These are phyloP conservation scores for Circinella umbellata DNA, from an alignment of 371 early-diverging fungal genomes.

Conservation along the genomic window DNA sequence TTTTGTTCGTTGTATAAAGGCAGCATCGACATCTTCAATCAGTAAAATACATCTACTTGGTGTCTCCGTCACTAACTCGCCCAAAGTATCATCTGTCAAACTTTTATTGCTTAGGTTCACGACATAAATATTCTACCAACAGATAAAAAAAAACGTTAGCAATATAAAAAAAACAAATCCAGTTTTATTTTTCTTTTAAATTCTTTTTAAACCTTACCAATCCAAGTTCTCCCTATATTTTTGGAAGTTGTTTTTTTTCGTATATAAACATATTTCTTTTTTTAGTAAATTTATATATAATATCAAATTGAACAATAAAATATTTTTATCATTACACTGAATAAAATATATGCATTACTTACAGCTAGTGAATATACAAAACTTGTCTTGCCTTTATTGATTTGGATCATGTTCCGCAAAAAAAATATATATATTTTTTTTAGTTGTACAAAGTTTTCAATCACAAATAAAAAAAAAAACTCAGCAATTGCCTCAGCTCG, in stretches of 20 bases:
- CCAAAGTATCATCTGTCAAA: constrained; percentile 90
- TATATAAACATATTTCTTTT: too few relatives aligned
- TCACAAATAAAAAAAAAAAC: too few relatives aligned
- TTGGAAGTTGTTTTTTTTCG: too few relatives aligned
- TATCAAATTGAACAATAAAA: neutral
- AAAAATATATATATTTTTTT: constrained; percentile 28
- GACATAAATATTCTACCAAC: constrained; percentile 81
- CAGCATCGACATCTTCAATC: constrained; percentile 99
- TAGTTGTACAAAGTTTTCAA: neutral
- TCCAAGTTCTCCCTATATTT: constrained; percentile 75
- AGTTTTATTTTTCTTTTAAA: neutral
- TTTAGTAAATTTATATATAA: neutral
- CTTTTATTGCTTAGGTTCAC: constrained; percentile 88
- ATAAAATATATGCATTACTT: neutral
- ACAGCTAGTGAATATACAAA: constrained; percentile 95
- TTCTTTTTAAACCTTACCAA: constrained; percentile 36
- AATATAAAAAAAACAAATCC: too few relatives aligned
- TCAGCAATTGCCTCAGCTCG: too few relatives aligned
- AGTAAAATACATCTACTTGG: constrained; percentile 90
- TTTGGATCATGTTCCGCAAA: constrained; percentile 50
- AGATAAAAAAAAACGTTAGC: neutral
- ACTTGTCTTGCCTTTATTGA: constrained; percentile 91
- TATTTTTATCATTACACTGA: neutral
- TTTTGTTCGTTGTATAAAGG: constrained; percentile 71
- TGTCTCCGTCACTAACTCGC: constrained; percentile 84